Evolutionary conservation across 1,139 yeast species (phyloP).

Genomic region (Hansenula sp.): DNA sequence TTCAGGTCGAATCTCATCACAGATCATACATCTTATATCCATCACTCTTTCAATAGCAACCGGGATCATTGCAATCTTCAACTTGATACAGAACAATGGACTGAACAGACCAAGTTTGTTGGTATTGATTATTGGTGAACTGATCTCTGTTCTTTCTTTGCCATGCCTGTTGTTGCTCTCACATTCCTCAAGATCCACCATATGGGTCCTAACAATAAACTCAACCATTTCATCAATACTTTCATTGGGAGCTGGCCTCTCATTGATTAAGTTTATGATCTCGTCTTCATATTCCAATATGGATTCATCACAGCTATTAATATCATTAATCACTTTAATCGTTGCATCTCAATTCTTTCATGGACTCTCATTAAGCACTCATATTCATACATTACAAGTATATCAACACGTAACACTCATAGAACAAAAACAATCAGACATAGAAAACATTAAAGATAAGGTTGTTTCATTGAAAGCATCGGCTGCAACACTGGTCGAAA

Average conservation of each 20-base stretch:
- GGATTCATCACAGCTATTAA: constrained; percentile 3
- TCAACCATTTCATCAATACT: constrained; percentile 6
- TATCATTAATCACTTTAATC: constrained; percentile 11
- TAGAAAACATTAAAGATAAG: constrained; percentile 4
- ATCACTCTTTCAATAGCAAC: constrained; percentile 9
- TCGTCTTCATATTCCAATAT: not conserved
- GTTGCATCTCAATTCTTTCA: constrained; percentile 12
- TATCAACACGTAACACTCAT: not conserved
- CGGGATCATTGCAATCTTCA: constrained; percentile 13
- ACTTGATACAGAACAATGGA: constrained; percentile 1
- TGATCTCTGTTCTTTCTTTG: constrained; percentile 8
- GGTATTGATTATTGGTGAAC: constrained; percentile 13
- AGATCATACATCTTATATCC: not conserved
- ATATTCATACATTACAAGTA: constrained; percentile 3
- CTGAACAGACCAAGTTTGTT: constrained; percentile 5
- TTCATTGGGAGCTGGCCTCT: constrained; percentile 22
- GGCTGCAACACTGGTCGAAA: constrained; percentile 21
- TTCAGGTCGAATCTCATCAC: not conserved
- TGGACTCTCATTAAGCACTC: constrained; percentile 16
- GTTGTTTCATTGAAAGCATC: constrained; percentile 20
- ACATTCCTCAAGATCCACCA: not conserved
- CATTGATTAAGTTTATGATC: constrained; percentile 7
- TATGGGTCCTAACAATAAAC: not conserved
- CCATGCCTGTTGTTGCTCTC: constrained; percentile 8
- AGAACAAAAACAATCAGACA: not conserved